Conservation (phyloP, 768 basidiomycete genomes). For the Nidula microcarpa region DNA sequence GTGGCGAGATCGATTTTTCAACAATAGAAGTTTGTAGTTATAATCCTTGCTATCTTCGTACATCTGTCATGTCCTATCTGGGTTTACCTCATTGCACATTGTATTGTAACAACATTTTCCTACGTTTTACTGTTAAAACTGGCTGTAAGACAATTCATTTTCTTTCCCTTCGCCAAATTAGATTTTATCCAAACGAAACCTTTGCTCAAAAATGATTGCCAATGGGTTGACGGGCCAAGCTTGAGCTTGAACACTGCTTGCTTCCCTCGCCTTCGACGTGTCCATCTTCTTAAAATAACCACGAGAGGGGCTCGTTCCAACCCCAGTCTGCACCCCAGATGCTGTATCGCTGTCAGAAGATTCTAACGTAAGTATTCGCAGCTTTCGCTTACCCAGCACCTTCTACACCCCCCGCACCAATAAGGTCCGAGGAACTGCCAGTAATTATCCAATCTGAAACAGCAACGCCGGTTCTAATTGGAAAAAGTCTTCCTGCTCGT, state of each 20-base stretch:
- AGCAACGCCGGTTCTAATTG: conserved; percentile 76
- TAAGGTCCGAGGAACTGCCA: conserved; percentile 43
- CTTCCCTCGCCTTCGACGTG: too few species aligned
- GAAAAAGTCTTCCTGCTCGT: conserved; percentile 68
- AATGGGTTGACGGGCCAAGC: background rate
- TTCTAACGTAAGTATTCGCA: conserved; percentile 27
- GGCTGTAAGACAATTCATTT: conserved; percentile 1
- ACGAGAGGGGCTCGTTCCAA: conserved; percentile 46
- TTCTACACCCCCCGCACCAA: conserved; percentile 69
- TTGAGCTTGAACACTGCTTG: background rate
- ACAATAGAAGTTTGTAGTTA: conserved; percentile 67
- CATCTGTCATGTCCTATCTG: conserved; percentile 57
- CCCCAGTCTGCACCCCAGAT: conserved; percentile 36
- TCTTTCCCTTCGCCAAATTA: too few species aligned
- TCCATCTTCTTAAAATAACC: conserved; percentile 27
- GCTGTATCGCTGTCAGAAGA: conserved; percentile 12
- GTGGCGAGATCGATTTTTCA: conserved; percentile 77
- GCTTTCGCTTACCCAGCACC: conserved; percentile 66
- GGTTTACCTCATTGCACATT: conserved; percentile 66
- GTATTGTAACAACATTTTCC: conserved; percentile 80
- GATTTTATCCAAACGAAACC: too few species aligned
- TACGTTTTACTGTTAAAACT: conserved; percentile 54
- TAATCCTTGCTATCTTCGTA: conserved; percentile 75
- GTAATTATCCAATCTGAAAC: conserved; percentile 78
- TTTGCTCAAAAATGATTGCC: background rate